A percentile compares a stretch with the other conserved stretches of the same genome.
Conservation (phyloP, 495 filamentous ascomycete species). For the Evernia prunastri region DNA sequence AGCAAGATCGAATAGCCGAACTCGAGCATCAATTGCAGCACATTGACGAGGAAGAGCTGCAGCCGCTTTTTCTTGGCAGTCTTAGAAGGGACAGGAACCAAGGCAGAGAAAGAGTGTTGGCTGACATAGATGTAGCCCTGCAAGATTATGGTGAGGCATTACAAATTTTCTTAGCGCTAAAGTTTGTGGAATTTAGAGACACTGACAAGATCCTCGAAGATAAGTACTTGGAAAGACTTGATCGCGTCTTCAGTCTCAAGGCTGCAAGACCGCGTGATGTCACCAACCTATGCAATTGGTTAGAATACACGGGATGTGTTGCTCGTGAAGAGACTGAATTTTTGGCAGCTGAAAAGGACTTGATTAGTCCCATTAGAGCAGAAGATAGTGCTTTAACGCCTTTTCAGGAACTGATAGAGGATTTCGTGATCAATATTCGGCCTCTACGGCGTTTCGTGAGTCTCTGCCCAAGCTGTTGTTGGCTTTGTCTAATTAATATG, state of each 20-base stretch:
- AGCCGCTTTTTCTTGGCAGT: slow-evolving; percentile 30
- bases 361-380: slow-evolving; percentile 30
- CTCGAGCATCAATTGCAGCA: slow-evolving; percentile 32
- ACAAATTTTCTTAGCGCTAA: background rate
- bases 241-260: slow-evolving; percentile 15
- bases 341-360: slow-evolving; percentile 26
- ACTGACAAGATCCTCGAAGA: slow-evolving; percentile 22
- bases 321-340: slow-evolving; percentile 30
- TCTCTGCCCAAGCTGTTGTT: background rate
- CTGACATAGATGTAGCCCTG: slow-evolving; percentile 23
- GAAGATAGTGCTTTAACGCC: slow-evolving; percentile 28
- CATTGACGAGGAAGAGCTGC: slow-evolving; percentile 30
- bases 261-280: slow-evolving; percentile 23
- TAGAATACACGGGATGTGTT: slow-evolving; percentile 26
- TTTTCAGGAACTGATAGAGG: slow-evolving; percentile 26
- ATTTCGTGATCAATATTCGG: slow-evolving; percentile 15
- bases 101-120: slow-evolving; percentile 22
- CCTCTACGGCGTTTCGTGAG: background rate
- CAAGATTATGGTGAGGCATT: slow-evolving; percentile 31
- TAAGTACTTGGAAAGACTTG: slow-evolving; percentile 21
- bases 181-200: background rate
- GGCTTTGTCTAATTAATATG: background rate
- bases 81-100: slow-evolving; percentile 29
- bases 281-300: slow-evolving; percentile 32
- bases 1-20: slow-evolving; percentile 31